Evolutionary conservation across 208 protist species (phyloP).

Genomic region (Herpetomonas samuelpessoai): DNA sequence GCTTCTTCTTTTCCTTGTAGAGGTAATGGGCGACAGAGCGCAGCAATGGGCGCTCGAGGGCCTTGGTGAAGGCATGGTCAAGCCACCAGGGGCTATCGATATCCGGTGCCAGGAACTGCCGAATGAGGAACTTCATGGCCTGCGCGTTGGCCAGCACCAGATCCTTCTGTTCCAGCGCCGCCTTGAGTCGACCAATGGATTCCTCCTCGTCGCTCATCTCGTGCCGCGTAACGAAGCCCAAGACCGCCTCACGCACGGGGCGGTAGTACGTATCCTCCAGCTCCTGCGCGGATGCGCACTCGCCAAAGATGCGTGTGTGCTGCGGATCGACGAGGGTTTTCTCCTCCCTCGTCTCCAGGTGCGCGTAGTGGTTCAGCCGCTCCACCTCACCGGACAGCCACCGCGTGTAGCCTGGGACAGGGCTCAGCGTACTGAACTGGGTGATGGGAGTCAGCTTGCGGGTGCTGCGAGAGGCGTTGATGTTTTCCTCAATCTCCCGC

Average conservation of each 20-base stretch:
- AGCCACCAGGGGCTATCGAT: conserved; percentile 40
- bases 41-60: conserved; percentile 56
- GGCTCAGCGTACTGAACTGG: conserved; percentile 77
- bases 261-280: conserved; percentile 21
- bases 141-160: conserved; percentile 10
- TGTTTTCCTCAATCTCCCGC: conserved; percentile 61
- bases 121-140: conserved; percentile 24
- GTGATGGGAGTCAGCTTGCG: conserved; percentile 38
- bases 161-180: background rate
- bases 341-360: background rate
- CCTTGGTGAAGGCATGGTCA: conserved; percentile 47
- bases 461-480: conserved; percentile 46
- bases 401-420: conserved; percentile 72
- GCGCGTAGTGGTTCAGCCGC: conserved; percentile 26
- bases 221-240: conserved; percentile 27
- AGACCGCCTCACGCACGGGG: conserved; percentile 35
- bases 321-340: background rate
- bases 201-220: background rate
- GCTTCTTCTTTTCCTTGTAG: conserved; percentile 39
- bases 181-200: conserved; percentile 9
- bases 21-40: conserved; percentile 74
- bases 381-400: conserved; percentile 64
- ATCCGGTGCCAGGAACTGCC: conserved; percentile 15
- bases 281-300: conserved; percentile 10
- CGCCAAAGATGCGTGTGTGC: conserved; percentile 37